phyloP scores from a whole-genome alignment of 148 eudicot species.

The Pouteria glomerata region DNA sequence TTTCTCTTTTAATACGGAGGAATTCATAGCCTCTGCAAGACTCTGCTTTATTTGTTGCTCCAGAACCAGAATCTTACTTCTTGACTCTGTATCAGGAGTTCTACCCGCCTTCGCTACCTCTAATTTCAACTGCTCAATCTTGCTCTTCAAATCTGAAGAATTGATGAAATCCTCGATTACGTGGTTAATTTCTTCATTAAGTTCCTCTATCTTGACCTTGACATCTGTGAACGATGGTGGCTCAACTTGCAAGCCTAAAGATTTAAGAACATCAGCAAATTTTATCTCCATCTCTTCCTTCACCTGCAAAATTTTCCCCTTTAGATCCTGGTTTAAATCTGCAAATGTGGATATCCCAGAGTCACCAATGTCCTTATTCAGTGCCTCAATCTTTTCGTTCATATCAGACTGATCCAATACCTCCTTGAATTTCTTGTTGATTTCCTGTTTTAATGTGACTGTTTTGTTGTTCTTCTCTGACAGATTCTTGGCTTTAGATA shows the following conservation, averaged over 20 bases:
- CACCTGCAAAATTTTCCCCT: slow-evolving; percentile 41
- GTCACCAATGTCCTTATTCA: slow-evolving; percentile 53
- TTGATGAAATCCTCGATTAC: slow-evolving; percentile 52
- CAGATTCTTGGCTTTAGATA: slow-evolving; percentile 43
- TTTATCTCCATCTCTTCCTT: slow-evolving; percentile 47
- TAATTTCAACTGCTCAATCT: slow-evolving; percentile 42
- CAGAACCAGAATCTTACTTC: slow-evolving; percentile 45
- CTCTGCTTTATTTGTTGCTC: slow-evolving; percentile 46
- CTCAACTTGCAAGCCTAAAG: slow-evolving; percentile 45
- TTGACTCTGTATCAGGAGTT: slow-evolving; percentile 40
- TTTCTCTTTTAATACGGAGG: slow-evolving; percentile 45
- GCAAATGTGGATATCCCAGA: slow-evolving; percentile 36
- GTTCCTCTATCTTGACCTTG: slow-evolving; percentile 36
- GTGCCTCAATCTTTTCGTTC: slow-evolving; percentile 50
- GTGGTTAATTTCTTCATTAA: slow-evolving; percentile 44
- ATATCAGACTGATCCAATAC: slow-evolving; percentile 43
- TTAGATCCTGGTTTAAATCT: slow-evolving; percentile 41
- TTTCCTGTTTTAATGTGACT: slow-evolving; percentile 35
- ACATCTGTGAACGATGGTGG: slow-evolving; percentile 20
- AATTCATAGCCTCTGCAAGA: slow-evolving; percentile 43
- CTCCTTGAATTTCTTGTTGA: slow-evolving; percentile 47
- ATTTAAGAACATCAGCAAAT: slow-evolving; percentile 40
- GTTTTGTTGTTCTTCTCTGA: slow-evolving; percentile 40
- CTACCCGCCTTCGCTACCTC: slow-evolving; percentile 49
- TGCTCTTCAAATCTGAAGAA: slow-evolving; percentile 64